Percentiles rank a stretch among this genome's conserved stretches.
Evolutionary conservation across 768 basidiomycete species (phyloP).

Genomic region (Cystofilobasidium bisporidii): DNA sequence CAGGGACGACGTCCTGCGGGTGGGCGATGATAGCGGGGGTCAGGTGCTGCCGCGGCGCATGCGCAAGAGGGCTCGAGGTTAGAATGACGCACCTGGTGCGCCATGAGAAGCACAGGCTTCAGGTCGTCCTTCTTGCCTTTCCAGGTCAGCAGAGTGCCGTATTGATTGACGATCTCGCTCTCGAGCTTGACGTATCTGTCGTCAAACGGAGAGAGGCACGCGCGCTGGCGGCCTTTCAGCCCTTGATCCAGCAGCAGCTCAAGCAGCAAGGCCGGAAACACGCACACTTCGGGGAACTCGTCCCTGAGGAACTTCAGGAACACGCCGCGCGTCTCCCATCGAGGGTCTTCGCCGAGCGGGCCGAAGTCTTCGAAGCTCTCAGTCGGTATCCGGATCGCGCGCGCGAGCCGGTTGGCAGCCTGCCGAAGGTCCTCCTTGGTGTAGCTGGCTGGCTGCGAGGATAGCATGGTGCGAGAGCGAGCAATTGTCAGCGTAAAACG

Average conservation of each 20-base stretch:
- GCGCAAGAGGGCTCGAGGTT: no score
- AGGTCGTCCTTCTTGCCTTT: not conserved
- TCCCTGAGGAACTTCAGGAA: not conserved
- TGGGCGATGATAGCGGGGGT: no score
- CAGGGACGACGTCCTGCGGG: conserved; percentile 7
- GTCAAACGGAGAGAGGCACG: not conserved
- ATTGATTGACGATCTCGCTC: conserved; percentile 1
- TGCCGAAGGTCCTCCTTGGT: not conserved
- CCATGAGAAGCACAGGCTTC: conserved; percentile 3
- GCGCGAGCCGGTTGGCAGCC: conserved; percentile 1
- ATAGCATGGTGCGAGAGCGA: no score
- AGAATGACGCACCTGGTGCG: not conserved
- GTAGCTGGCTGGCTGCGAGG: not conserved
- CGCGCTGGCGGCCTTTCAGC: not conserved
- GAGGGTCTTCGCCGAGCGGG: not conserved
- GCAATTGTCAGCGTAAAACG: no score
- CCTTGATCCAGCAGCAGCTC: no score
- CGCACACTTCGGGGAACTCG: not conserved
- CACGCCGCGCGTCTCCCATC: not conserved
- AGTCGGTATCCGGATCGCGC: not conserved
- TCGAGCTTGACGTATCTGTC: conserved; percentile 1
- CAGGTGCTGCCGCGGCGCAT: no score
- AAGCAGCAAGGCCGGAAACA: not conserved
- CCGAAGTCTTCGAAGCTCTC: conserved; percentile 11
- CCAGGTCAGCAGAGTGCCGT: not conserved